Conservation (phyloP, 179 eudicot genomes). For the Monotropa hypopitys region DNA sequence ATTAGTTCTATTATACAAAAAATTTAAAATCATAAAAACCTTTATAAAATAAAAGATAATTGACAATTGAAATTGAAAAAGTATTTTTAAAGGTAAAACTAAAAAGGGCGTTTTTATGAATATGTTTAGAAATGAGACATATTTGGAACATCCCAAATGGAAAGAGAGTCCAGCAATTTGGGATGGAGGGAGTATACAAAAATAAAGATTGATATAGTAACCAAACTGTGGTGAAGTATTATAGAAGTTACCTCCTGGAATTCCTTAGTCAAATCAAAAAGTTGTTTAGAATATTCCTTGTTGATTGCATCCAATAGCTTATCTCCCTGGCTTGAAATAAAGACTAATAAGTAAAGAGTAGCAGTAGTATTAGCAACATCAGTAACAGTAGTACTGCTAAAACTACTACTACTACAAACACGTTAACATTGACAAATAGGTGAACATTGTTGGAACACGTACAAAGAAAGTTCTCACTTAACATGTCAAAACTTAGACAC, state of each 20-base stretch:
- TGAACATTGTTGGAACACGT: background rate
- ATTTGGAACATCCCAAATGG: background rate
- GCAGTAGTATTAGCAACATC: no score
- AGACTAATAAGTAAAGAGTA: no score
- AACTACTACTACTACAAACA: background rate
- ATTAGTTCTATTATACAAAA: no score
- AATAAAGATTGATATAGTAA: background rate
- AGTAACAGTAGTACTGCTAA: no score
- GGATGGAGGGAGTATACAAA: background rate
- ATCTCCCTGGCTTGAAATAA: background rate
- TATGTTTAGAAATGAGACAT: background rate
- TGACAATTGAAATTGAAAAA: no score
- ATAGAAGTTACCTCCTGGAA: background rate
- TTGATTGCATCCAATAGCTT: background rate
- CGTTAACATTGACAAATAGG: background rate
- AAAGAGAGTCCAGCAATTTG: no score
- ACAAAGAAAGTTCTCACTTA: background rate
- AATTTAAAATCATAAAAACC: no score
- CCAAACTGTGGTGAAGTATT: background rate
- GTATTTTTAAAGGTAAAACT: no score
- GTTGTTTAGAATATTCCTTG: background rate
- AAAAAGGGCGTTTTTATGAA: no score
- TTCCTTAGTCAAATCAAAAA: background rate
- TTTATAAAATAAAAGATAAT: no score
- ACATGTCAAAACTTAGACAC: no score